Evolutionary conservation across 2,329 filamentous ascomycete species (phyloP), one percentile per base, ranked within the genome.

Genomic region (Phoma sp.): DNA sequence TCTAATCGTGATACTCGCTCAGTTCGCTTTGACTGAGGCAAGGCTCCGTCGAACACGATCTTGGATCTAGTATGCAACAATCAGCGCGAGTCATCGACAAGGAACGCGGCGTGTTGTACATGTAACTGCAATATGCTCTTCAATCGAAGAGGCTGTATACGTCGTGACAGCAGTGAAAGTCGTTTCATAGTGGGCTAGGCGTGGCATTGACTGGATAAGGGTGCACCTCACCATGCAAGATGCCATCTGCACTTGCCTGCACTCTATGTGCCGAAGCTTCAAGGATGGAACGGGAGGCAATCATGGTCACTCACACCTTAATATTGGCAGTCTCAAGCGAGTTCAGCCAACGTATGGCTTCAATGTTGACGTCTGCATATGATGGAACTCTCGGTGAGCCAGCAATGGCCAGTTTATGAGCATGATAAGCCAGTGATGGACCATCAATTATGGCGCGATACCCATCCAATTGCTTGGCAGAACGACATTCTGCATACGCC

Each of bases 31-130:
- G 80, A 74, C 0, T 72, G 55, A 0, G 94, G 94, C 1, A 98
- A 81, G 51, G 85, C 88, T 13, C 92, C 92, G 73, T 98, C 94
- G 66, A 98, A 97, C 71, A 89, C 92, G 48, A 97, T 89, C 41
- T 82, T 85, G 54, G 84, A 64, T 51, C 72, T 74, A 40, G 37
- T 17, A 57, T 37, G 10, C 9, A 19, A 12, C 10, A 12, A 33
- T 56, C 17, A 56, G 53, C 47, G 24, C 43, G 19, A 3, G 12
- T 15, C 2, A 31, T 15, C 12, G 12, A 29, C 10, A 31, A 31
- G 29, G 29, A 13, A 13, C 29, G 12, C 29, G 29, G 29, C 12
- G 12, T 15, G 12, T 31, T 31, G 12, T 31, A 31, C 29, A 31
- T 31, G 29, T 13, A 6, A 31, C 15, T 31, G 12, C 2, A 5